Evolutionary conservation across 2,329 filamentous ascomycete species (phyloP), one percentile per base, ranked within the genome.

Genomic region (Xylaria hypoxylon): DNA sequence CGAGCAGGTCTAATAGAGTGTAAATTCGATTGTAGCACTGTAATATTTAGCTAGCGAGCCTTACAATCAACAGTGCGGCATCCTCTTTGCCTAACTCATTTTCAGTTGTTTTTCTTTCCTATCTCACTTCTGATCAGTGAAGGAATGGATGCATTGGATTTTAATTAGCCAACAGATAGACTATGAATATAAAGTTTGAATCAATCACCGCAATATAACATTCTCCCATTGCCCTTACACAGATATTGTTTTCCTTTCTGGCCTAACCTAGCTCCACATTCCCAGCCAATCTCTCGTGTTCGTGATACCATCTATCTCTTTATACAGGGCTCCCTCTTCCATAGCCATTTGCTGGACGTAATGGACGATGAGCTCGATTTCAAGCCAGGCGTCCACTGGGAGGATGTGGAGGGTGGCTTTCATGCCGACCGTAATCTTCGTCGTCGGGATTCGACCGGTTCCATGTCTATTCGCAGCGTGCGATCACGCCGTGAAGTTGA

Each of bases 391-490:
- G 69, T 81, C 45, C 79, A 75, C 64, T 81, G 79, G 79, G 68
- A 76, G 15, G 79, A 80, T 44, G 79, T 79, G 59, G 79, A 81
- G 67, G 62, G 45, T 28, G 73, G 76, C 26, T 74, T 68, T 4
- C 71, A 68, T 28, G 71, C 72, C 40, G 56, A 68, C 31, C 75
- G 69, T 47, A 71, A 57, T 6, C 63, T 76, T 33, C 71, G 70
- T 57, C 73, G 72, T 48, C 68, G 70, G 3, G 71, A 71, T 15
- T 82, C 80, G 0, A 74, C 59, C 26, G 77, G 80, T 45, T 82
- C 81, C 1, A 75, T 83, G 71, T 81, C 79, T 47, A 82, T 82
- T 64, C 79, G 77, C 59, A 80, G 79, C 51, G 74, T 79, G 28
- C 77, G 75, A 40, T 80, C 79, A 5, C 73, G 77, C 22, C 77